Percentiles rank a stretch among this genome's conserved stretches.
Evolutionary conservation across 2,329 filamentous ascomycete genomes (phyloP).

Genomic region (Chrysoporthe puriensis): DNA sequence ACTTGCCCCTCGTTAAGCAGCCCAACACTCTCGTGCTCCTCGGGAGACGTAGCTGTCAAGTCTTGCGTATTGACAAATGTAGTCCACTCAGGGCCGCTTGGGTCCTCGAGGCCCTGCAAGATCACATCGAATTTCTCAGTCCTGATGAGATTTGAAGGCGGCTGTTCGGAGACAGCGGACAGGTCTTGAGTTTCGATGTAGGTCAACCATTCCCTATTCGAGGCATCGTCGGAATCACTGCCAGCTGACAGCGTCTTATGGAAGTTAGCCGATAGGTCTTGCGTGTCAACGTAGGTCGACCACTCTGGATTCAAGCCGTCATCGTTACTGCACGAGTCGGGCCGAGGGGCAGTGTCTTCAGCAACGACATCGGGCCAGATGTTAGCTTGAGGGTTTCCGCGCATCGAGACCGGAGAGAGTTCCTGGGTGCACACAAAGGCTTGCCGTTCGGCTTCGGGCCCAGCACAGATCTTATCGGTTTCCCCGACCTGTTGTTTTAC

Average conservation of each 20-base stretch:
- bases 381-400: neutral
- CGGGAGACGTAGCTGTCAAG: neutral
- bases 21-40: neutral
- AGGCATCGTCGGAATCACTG: slow-evolving; percentile 6
- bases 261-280: slow-evolving; percentile 4
- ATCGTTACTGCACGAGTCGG: too few relatives aligned
- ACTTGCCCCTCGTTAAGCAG: neutral
- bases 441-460: slow-evolving; percentile 7
- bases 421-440: slow-evolving; percentile 17
- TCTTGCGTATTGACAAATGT: slow-evolving; percentile 23
- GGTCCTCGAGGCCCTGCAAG: slow-evolving; percentile 11
- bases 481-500: neutral
- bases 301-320: slow-evolving; percentile 16
- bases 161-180: neutral
- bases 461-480: neutral
- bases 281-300: slow-evolving; percentile 14
- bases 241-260: neutral
- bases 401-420: slow-evolving; percentile 9
- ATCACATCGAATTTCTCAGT: neutral
- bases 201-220: slow-evolving; percentile 23
- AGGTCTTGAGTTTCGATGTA: slow-evolving; percentile 14
- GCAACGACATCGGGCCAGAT: neutral
- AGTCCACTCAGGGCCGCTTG: slow-evolving; percentile 15
- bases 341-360: neutral
- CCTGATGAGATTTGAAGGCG: neutral